Evolutionary conservation across 495 filamentous ascomycete genomes (phyloP), one percentile per base, ranked within the genome.

Genomic region (Penicillium flavigenum): DNA sequence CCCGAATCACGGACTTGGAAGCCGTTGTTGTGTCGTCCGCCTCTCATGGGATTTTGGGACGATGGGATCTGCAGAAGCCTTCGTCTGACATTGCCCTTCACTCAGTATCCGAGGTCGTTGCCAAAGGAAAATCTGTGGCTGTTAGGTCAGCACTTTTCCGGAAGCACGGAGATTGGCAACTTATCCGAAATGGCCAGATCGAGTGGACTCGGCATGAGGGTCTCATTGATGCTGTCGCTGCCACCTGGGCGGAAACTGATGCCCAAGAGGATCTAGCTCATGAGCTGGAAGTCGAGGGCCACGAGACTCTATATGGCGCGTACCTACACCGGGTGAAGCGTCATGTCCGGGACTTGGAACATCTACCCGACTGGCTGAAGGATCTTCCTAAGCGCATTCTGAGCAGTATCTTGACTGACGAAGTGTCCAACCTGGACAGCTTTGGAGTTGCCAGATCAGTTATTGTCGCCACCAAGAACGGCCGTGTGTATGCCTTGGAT

Each of bases 361-460:
- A 90, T 63, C 78, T 97, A n/a, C 92, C 90, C 5, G 80, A 78
- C 0, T 95, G 86, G 77, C 69, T 94, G 12, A 76, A 83, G 63
- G 73, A 73, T 20, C 75, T 93, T 20, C 88, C 89, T 10, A 63
- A 70, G 31, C 84, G 88, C 20, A 68, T 96, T 29, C 62, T 91
- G 11, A 81, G 82, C 59, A 90, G 85, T 58, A 79, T 96, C n/a
- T 48, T 89, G 24, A 67, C 77, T 5, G 77, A 81, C n/a, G 77
- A 79, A 39, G 85, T 83, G 16, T 75, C 87, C 32, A 75, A 79
- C 12, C 75, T 87, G 12, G 90, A 97, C 66, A 85, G 81, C 65
- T 98, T 97, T 68, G 94, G 93, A 27, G 89, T 96, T 66, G 82
- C 86, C 57, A 96, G 95, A 70, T 74, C 93, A 32, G 82, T 88